Evolutionary conservation across 2,329 filamentous ascomycete genomes (phyloP), one percentile per base, ranked within the genome.

Genomic region (Aspergillus neotritici): DNA sequence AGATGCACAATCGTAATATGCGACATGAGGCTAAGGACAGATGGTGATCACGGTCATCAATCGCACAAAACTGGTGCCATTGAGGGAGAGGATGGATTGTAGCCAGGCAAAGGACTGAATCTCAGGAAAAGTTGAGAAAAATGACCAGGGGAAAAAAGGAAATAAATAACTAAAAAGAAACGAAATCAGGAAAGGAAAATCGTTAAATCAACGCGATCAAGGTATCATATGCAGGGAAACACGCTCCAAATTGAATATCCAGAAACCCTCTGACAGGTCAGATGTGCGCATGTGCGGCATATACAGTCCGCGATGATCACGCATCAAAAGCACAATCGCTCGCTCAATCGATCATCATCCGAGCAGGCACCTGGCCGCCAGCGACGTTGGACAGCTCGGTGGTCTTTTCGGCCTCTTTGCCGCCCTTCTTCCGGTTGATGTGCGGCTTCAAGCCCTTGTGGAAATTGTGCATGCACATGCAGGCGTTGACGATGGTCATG

Each of bases 381-480:
- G 68, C 50, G 34, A 65, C 64, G 11, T 63, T 60, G 14, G 60
- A 56, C 45, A 72, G 55, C 52, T 71, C 69, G n/a, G 66, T 70
- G n/a, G 58, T 63, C 45, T 66, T 66, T 37, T 65, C 62, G 51
- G 77, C 75, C 54, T 80, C 77, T 31, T 76, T 46, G 66, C 68
- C 43, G 60, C 63, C 37, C 57, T 75, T 78, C 50, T 77, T 72
- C 60, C 75, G 77, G 55, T 82, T 76, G 46, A 98, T 79, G 63
- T 97, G 90, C 8, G 82, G 83, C 73, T 94, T 96, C 47, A 98
- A 75, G 7, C 93, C 93, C 53, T 84, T 83, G 66, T 84, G 80
- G 70, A 97, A 98, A 71, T 97, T 97, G 66, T 78, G 72, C 68
- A 88, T 90, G 76, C 91, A 97, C 57, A 91, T 76, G 60, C 86